phyloP scores from a whole-genome alignment of 441 rosid genomes.

The Francoa sonchifolia region DNA sequence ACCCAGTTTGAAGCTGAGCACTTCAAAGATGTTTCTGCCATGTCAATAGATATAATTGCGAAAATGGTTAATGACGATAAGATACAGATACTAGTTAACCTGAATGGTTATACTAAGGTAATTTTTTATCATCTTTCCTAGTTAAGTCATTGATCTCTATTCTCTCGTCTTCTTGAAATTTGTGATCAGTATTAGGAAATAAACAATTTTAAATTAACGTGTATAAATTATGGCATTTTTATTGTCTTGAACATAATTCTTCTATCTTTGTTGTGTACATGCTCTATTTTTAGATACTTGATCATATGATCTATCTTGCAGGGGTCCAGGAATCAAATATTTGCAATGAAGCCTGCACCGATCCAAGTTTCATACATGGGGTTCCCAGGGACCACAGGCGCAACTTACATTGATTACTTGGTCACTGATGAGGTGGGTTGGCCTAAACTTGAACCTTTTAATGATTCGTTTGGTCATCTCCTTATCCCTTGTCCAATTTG shows the following conservation, averaged over 20 bases:
- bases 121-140: background rate
- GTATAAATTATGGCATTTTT: no score
- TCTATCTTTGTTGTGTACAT: no score
- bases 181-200: background rate
- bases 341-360: slow-evolving; percentile 97
- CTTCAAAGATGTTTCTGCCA: slow-evolving; percentile 80
- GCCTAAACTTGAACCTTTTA: background rate
- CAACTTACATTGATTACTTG: slow-evolving; percentile 82
- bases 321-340: slow-evolving; percentile 98
- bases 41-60: slow-evolving; percentile 82
- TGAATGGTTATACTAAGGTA: slow-evolving; percentile 97
- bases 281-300: no score
- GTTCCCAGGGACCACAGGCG: slow-evolving; percentile 98
- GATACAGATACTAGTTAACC: slow-evolving; percentile 80
- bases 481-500: slow-evolving; percentile 7
- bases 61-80: slow-evolving; percentile 76
- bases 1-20: slow-evolving; percentile 85
- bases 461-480: background rate
- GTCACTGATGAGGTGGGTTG: slow-evolving; percentile 84
- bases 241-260: no score
- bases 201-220: no score
- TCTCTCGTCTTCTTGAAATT: no score
- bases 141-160: background rate
- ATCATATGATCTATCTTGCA: slow-evolving; percentile 15
- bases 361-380: slow-evolving; percentile 99